Base-by-base conservation (phyloP, 768 basidiomycete genomes). In the Mycena chlorophos region DNA sequence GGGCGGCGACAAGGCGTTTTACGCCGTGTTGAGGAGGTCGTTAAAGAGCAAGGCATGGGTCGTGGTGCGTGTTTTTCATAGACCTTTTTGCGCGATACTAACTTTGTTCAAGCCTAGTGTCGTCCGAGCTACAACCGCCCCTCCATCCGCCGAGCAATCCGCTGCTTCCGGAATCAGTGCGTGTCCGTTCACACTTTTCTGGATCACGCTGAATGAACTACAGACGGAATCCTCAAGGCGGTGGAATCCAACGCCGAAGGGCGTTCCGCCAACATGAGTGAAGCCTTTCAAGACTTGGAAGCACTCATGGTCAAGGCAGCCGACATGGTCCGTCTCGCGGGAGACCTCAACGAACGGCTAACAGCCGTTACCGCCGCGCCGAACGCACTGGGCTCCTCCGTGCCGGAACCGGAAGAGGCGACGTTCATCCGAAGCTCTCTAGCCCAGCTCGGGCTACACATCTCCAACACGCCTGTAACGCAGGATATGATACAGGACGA, bases 301-400 rank as follows among this genome's bases (percentile, higher is more conserved):
- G 88, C 88, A 0, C 73, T 98, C 43, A 94, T 91, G 89, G 77
- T 87, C 46, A 91, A 95, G 67, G 94, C 94, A 1, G 88, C 85
- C 60, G 93, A 95, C 62, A 96, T 98, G 86, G 94, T 95, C 54
- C 82, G 82, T 27, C 79, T 98, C 22, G 94, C 96, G 2, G 87
- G 86, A 49, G 88, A 95, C 31, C 81, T 98, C 58, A 94, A 92
- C 65, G 84, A 90, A 54, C 89, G 84, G 58, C 77, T 97, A 23
- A 86, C 87, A 5, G 79, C 81, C 0, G 58, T 57, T 49, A 61
- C 52, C 19, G 57, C 52, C 20, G 64, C 58, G 6, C 61, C 39
- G 22, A 62, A 55, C n/a, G 17, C 54, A 5, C 22, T 42, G 26
- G 5, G 43, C 5, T 53, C 51, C 56, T 49, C 68, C 55, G 49